Conservation (phyloP, 169 alveolate genomes). For the Eimeria sp. region DNA sequence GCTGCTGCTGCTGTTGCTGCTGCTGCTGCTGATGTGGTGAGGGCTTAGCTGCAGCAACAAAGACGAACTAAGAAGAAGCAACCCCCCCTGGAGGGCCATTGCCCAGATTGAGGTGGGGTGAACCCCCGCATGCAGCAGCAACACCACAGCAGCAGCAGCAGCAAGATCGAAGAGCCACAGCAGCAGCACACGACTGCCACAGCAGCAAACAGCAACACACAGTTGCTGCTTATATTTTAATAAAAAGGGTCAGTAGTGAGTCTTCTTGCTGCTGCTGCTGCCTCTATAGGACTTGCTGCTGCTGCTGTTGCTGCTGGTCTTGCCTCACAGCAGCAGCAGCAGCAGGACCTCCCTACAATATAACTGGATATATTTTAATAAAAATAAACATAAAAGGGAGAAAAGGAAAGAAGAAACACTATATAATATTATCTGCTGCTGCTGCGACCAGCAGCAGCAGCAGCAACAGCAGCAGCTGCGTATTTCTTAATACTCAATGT, state of each 20-base stretch:
- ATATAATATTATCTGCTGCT: not conserved
- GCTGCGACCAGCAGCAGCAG: not conserved
- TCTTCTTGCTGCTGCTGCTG: not conserved
- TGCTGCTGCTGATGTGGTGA: not conserved
- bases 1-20: slow-evolving; percentile 13
- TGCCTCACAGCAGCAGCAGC: slow-evolving; percentile 4
- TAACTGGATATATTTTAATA: too few relatives aligned
- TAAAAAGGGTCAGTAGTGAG: not conserved
- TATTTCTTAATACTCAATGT: too few relatives aligned
- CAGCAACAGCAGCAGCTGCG: not conserved
- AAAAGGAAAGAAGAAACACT: not conserved
- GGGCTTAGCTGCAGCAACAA: slow-evolving; percentile 3
- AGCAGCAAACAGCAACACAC: not conserved
- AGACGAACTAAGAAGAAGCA: not conserved
- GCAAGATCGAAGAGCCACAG: not conserved
- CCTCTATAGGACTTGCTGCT: not conserved
- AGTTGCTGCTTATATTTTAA: not conserved
- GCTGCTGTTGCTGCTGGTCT: not conserved
- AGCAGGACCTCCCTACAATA: not conserved
- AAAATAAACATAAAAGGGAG: too few relatives aligned
- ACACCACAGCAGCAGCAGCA: not conserved
- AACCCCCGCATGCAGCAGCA: not conserved
- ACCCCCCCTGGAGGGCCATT: not conserved
- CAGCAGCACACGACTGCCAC: slow-evolving; percentile 5
- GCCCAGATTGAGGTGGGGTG: not conserved